phyloP scores from a whole-genome alignment of 441 rosid genomes.

The Aquilaria agallochum region DNA sequence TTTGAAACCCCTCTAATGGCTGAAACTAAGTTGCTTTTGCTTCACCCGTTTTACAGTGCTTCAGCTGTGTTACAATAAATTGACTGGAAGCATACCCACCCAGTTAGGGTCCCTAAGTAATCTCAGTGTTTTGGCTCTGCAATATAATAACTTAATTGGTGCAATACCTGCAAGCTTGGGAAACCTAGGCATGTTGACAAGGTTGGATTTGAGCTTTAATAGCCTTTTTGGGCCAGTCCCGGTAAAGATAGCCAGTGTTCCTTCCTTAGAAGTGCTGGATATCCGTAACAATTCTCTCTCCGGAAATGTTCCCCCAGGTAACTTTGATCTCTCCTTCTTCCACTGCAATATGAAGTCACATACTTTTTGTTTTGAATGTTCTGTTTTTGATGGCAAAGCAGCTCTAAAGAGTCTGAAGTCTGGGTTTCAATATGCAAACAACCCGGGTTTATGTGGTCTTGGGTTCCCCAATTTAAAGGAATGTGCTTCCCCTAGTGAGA shows the following conservation, averaged over 20 bases:
- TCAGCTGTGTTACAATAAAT: constrained; percentile 86
- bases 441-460: constrained; percentile 67
- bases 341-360: not conserved
- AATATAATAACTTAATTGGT: constrained; percentile 68
- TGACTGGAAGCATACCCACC: constrained; percentile 75
- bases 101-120: constrained; percentile 72
- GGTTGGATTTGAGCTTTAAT: constrained; percentile 87
- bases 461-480: constrained; percentile 51
- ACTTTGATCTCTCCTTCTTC: constrained; percentile 1
- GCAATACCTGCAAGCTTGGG: constrained; percentile 94
- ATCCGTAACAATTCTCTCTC: constrained; percentile 80
- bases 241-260: constrained; percentile 52
- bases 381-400: constrained; percentile 26
- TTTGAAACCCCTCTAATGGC: too few species aligned
- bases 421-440: constrained; percentile 69
- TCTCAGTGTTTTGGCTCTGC: constrained; percentile 76
- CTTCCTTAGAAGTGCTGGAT: constrained; percentile 66
- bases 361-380: not conserved
- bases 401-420: constrained; percentile 64
- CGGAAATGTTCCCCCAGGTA: constrained; percentile 81
- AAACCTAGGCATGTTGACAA: constrained; percentile 41
- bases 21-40: not conserved
- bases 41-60: constrained; percentile 45
- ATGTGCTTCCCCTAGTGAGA: constrained; percentile 40
- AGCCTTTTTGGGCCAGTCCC: constrained; percentile 78